Percentiles rank a stretch among this genome's conserved stretches.
Evolutionary conservation across 768 basidiomycete species (phyloP).

Genomic region (Mycena capillaripes): DNA sequence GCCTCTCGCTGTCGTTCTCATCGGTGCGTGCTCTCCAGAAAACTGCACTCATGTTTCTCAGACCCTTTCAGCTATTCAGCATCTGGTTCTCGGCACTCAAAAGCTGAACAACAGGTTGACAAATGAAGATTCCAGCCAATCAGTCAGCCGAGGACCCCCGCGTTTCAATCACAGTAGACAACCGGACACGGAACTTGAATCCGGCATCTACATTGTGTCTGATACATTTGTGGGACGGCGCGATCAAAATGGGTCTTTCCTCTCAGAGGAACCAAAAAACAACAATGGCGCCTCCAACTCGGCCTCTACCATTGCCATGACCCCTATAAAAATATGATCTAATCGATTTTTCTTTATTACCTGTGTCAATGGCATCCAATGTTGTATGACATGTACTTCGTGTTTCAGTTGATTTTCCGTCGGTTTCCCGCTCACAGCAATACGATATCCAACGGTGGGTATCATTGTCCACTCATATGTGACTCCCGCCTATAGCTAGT

Average conservation of each 20-base stretch:
- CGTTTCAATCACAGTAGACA: background rate
- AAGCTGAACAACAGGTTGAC: background rate
- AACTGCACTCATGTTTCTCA: background rate
- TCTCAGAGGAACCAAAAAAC: background rate
- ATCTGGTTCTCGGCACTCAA: conserved; percentile 19
- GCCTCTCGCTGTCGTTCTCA: conserved; percentile 20
- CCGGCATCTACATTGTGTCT: background rate
- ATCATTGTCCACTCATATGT: no score
- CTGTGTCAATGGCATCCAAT: no score
- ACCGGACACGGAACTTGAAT: conserved; percentile 6
- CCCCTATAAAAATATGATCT: no score
- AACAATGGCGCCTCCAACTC: background rate
- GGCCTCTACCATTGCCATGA: no score
- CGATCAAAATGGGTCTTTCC: background rate
- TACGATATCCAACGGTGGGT: no score
- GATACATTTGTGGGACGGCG: background rate
- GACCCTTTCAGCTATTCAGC: conserved; percentile 14
- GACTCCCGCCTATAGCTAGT: no score
- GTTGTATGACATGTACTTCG: no score
- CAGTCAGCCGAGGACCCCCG: conserved; percentile 20
- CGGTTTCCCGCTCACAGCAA: no score
- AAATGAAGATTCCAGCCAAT: background rate
- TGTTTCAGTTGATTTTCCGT: no score
- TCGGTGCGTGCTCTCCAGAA: background rate
- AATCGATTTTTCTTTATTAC: no score